A percentile compares a stretch with the other conserved stretches of the same genome.
Evolutionary conservation across 1,139 yeast species (phyloP).

Genomic region (Nakaseomyces nivariensis): DNA sequence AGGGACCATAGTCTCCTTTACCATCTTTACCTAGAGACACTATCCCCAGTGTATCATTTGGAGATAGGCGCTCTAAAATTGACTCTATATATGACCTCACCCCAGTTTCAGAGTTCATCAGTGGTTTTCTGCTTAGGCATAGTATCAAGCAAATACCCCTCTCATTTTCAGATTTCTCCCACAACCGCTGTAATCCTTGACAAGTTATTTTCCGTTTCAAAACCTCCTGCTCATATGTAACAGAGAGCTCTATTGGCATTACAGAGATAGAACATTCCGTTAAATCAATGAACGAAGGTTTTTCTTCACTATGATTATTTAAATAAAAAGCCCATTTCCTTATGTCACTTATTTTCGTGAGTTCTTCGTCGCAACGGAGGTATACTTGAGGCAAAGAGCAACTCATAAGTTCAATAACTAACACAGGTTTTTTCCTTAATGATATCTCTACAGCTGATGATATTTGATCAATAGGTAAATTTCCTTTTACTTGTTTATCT

Average conservation of each 20-base stretch:
- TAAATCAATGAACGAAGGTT: constrained; percentile 37
- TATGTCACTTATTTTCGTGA: constrained; percentile 17
- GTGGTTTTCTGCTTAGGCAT: constrained; percentile 34
- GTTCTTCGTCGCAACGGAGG: constrained; percentile 10
- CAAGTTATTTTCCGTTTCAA: background rate
- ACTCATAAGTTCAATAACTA: constrained; percentile 24
- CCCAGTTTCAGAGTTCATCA: background rate
- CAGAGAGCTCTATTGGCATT: background rate
- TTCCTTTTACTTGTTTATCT: constrained; percentile 15
- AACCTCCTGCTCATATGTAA: background rate
- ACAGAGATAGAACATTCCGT: constrained; percentile 28
- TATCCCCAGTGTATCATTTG: constrained; percentile 44
- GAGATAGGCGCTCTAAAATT: constrained; percentile 13
- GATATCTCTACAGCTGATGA: constrained; percentile 9
- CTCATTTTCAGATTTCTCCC: constrained; percentile 33
- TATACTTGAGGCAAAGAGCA: constrained; percentile 25
- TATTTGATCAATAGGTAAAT: constrained; percentile 19
- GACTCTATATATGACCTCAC: background rate
- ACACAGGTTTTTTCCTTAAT: constrained; percentile 8
- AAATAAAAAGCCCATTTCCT: background rate
- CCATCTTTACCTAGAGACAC: constrained; percentile 45
- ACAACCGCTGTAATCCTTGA: constrained; percentile 12
- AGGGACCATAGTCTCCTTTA: constrained; percentile 25
- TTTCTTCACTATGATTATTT: background rate
- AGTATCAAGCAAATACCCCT: constrained; percentile 40